These are phyloP conservation scores for Epichloe hybrida DNA, from an alignment of 2,329 filamentous ascomycete species.

Conservation along the genomic window DNA sequence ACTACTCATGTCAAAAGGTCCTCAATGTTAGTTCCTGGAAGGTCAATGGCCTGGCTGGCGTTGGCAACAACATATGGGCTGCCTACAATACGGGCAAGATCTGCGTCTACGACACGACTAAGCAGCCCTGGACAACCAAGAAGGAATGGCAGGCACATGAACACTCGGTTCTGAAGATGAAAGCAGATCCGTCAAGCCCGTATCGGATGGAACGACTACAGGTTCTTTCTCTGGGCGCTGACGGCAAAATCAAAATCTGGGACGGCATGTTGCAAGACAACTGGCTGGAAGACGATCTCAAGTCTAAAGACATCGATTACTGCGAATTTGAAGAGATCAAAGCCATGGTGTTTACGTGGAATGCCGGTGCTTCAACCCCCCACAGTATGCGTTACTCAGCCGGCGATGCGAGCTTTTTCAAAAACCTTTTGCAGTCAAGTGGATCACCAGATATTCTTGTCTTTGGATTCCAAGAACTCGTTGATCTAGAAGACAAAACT, in stretches of 20 bases:
- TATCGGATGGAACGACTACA: slow-evolving; percentile 78
- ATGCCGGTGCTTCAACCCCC: slow-evolving; percentile 93
- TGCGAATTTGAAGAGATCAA: slow-evolving; percentile 75
- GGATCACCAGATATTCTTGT: slow-evolving; percentile 78
- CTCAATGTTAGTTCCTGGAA: slow-evolving; percentile 88
- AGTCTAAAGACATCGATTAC: slow-evolving; percentile 65
- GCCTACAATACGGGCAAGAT: slow-evolving; percentile 90
- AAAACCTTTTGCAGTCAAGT: slow-evolving; percentile 62
- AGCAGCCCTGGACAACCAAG: slow-evolving; percentile 74
- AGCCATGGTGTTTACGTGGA: slow-evolving; percentile 83
- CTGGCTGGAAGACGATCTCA: slow-evolving; percentile 87
- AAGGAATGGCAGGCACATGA: slow-evolving; percentile 95
- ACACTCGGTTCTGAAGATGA: slow-evolving; percentile 63
- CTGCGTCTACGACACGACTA: slow-evolving; percentile 76
- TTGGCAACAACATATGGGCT: slow-evolving; percentile 77
- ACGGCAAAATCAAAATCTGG: slow-evolving; percentile 77
- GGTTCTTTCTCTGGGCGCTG: slow-evolving; percentile 74
- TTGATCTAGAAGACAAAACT: slow-evolving; percentile 94
- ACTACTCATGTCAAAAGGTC: slow-evolving; percentile 65
- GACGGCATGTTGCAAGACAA: slow-evolving; percentile 88
- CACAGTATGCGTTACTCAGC: slow-evolving; percentile 64
- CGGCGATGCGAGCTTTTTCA: slow-evolving; percentile 66
- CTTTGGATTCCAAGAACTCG: slow-evolving; percentile 97
- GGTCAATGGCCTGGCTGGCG: slow-evolving; percentile 74
- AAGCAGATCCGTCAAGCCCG: slow-evolving; percentile 66